A percentile compares a stretch with the other conserved stretches of the same genome.
These are phyloP conservation scores for Eucalyptus pumila DNA, from an alignment of 345 rosid genomes.

Conservation along the genomic window DNA sequence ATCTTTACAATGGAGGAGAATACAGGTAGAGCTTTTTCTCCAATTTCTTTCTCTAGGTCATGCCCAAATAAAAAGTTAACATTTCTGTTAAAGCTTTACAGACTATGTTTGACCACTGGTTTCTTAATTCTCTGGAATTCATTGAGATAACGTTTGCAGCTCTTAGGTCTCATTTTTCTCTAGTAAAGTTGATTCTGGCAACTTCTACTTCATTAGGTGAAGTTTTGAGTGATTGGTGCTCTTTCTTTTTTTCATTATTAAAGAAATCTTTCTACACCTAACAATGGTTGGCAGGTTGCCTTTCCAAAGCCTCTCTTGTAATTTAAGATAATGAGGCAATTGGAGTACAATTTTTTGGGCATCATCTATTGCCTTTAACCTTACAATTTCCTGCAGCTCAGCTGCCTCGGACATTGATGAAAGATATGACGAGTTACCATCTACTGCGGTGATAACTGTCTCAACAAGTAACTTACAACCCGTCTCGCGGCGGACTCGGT, in stretches of 20 bases:
- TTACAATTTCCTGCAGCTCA: constrained; percentile 54
- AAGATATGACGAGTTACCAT: constrained; percentile 84
- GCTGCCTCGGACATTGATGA: constrained; percentile 65
- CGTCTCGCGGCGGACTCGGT: constrained; percentile 85
- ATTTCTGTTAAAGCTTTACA: not conserved
- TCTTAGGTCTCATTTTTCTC: not conserved
- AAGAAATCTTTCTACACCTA: not conserved
- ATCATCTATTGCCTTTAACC: constrained; percentile 9
- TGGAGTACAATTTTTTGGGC: not conserved
- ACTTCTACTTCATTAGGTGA: not conserved
- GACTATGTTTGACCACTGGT: not conserved
- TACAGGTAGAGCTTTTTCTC: constrained; percentile 41
- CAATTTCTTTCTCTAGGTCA: not conserved
- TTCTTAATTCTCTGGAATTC: not conserved
- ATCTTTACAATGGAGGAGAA: constrained; percentile 94
- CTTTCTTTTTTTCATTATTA: not conserved
- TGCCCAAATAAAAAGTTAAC: not conserved
- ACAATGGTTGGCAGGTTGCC: not conserved
- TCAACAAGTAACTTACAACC: constrained; percentile 63
- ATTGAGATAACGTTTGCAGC: not conserved
- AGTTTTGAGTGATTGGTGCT: not conserved
- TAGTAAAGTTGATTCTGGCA: not conserved
- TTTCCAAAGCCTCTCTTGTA: not conserved
- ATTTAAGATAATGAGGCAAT: not conserved
- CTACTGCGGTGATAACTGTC: constrained; percentile 65